Evolutionary conservation across 179 eudicot genomes (phyloP), one percentile per base, ranked within the genome.

Genomic region (Patellifolia procumbens): DNA sequence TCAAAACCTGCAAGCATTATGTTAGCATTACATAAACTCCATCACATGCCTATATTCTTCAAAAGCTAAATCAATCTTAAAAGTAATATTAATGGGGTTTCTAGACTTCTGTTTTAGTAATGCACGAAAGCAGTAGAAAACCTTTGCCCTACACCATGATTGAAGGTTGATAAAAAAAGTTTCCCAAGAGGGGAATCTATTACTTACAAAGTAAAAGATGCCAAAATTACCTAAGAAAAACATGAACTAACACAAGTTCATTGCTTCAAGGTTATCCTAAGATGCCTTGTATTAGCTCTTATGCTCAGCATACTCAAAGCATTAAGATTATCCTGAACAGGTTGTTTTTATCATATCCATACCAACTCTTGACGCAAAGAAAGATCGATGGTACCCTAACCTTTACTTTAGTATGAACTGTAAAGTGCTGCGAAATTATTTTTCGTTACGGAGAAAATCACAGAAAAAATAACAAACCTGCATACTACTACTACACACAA

Each of bases 1-100:
- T 84, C 87, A 60, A 84, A 79, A 77, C 80, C 92, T 87, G 78
- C 64, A 82, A 76, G 74, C 35, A 31, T 55, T 66, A 53, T 68
- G 70, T 16, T 68, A 35, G 43, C 72, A 17, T 43, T 17, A 31
- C 7, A 48, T 9, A 46, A 29, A 35, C 22, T 75, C 29, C 64
- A 19, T 51, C 22, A 17, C 62, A 48, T 0, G 26, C 16, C 42
- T 61, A 24, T 28, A 31, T 11, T 20, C 7, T 20, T n/a, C 15
- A 17, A 55, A 66, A 53, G 32, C 32, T 53, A 20, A 68, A 56
- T 32, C 52, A 55, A 46, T 19, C 53, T 24, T 20, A 4, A 39
- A 65, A 26, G 12, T 22, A 22, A 56, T 52, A 43, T 73, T 56
- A 39, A 26, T 39, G 28, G 56, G 70, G 26, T 20, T 1, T n/a